A percentile compares a stretch with the other conserved stretches of the same genome.
phyloP scores from a whole-genome alignment of 192 early-diverging fungal species.

The Chytriomyces sp. region DNA sequence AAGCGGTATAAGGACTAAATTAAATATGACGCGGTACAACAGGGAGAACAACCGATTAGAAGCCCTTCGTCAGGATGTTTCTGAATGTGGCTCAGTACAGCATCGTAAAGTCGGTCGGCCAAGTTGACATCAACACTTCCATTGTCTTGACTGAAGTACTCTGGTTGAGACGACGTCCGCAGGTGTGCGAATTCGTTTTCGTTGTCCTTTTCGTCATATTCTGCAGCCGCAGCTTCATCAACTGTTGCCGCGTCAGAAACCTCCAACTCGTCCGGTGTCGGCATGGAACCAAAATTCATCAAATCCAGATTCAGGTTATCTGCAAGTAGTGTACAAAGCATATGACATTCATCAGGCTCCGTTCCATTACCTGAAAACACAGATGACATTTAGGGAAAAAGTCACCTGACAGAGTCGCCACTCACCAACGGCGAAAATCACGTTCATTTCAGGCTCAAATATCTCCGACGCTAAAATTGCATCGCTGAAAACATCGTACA shows the following conservation, averaged over 20 bases:
- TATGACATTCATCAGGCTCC: background rate
- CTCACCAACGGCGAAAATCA: background rate
- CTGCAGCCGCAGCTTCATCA: background rate
- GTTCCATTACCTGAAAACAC: background rate
- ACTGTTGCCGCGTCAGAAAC: background rate
- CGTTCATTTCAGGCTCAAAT: background rate
- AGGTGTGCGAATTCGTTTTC: background rate
- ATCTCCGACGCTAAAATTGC: background rate
- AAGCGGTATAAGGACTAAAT: no score
- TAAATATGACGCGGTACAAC: background rate
- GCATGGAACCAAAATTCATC: no score
- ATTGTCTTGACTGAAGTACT: no score
- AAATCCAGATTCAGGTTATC: background rate
- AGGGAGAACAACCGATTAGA: background rate
- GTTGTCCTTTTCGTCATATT: background rate
- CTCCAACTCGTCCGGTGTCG: no score
- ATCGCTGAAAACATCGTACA: background rate
- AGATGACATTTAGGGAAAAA: no score
- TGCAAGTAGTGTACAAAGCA: background rate
- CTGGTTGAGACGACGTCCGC: background rate
- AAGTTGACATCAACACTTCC: background rate
- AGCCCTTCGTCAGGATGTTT: background rate
- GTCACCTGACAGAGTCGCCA: background rate
- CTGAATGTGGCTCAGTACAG: background rate
- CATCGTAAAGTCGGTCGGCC: background rate